Evolutionary conservation across 129 eudicot species (phyloP), one percentile per base, ranked within the genome.

Genomic region (Artemisia argyi): DNA sequence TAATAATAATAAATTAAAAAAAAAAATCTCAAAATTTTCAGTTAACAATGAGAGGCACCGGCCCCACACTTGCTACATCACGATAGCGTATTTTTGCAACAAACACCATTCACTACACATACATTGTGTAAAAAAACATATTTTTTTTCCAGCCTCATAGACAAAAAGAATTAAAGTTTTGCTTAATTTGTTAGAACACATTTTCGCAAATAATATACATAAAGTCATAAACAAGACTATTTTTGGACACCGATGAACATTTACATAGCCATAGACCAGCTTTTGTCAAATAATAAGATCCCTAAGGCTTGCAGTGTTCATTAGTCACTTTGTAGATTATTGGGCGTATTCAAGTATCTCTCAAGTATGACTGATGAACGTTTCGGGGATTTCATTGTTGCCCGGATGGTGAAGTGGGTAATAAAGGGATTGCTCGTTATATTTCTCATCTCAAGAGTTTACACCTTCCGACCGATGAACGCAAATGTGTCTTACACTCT

Each of bases 241-340:
- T 13, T 35, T 3, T 46, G 22, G 42, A 46, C 9, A 60, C 32
- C 1, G n/a, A 24, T 26, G 35, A 73, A 28, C 48, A n/a, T n/a
- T 17, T 51, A 53, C 65, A 53, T 22, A 58, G 35, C 47, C 53
- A 39, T 56, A 65, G 26, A 65, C 64, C 4, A 52, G 17, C 53
- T 61, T 61, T 62, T 26, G 42, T 11, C 66, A 54, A 9, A 54
- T 51, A 74, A 13, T 5, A 65, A 53, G 66, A 75, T 22, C 7
- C 62, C 62, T 35, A 16, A 62, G 18, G 69, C 62, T 1, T 9
- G 62, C 9, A 35, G 44, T 6, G 44, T 35, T 35, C 44, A 35
- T 30, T 30, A 30, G 39, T 0, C 39, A 30, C 39, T 30, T 30
- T 30, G 0, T 30, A 30, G 0, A 30, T 0, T 30, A 30, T 30